These are phyloP conservation scores for Diospyros kaki DNA, from an alignment of 148 eudicot genomes.

Conservation along the genomic window DNA sequence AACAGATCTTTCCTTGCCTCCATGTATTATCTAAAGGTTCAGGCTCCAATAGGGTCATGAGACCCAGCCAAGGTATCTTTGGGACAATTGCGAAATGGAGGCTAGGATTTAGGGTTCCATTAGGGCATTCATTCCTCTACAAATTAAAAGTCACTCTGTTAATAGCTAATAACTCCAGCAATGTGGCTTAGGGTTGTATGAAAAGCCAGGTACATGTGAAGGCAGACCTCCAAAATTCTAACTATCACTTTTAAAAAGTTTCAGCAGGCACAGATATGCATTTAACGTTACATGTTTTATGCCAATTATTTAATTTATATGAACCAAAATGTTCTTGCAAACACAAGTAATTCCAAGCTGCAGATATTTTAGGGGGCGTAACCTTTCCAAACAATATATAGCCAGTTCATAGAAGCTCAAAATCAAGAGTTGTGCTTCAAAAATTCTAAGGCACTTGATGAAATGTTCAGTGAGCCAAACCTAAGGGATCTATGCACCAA, in stretches of 20 bases:
- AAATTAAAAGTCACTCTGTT: too few species aligned
- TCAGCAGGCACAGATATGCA: background rate
- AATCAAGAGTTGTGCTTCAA: background rate
- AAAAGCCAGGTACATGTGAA: too few species aligned
- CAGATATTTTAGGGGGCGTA: background rate
- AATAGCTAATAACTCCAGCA: too few species aligned
- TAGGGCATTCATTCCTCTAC: too few species aligned
- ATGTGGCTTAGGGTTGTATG: too few species aligned
- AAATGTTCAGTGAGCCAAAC: slow-evolving; percentile 31
- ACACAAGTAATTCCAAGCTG: background rate
- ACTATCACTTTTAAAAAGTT: background rate
- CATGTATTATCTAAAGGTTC: too few species aligned
- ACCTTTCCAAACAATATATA: background rate
- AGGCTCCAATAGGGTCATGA: too few species aligned
- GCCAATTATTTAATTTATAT: background rate
- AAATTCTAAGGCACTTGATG: slow-evolving; percentile 1
- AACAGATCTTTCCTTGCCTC: too few species aligned
- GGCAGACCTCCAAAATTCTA: background rate
- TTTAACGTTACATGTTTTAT: background rate
- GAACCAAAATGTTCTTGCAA: background rate
- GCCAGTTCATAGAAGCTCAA: background rate
- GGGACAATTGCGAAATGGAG: too few species aligned
- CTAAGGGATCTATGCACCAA: slow-evolving; percentile 99
- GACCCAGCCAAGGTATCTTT: too few species aligned
- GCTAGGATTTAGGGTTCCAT: too few species aligned